These are phyloP conservation scores for Trichoderma semiorbis DNA, from an alignment of 2,329 filamentous ascomycete species.

Conservation along the genomic window DNA sequence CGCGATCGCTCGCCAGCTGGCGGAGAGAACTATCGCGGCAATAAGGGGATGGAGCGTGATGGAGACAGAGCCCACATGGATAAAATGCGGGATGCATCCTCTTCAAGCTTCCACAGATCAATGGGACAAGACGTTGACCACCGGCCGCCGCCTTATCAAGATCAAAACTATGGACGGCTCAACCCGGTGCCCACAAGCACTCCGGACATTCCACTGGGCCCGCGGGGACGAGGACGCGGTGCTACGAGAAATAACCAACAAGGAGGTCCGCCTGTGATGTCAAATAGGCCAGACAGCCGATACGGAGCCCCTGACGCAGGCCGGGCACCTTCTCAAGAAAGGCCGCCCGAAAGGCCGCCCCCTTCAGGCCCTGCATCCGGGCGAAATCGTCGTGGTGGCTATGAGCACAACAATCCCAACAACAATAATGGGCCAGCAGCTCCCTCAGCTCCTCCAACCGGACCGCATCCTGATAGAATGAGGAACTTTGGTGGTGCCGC, in stretches of 20 bases:
- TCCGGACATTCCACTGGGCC: conserved; percentile 52
- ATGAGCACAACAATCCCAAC: conserved; percentile 34
- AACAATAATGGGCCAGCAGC: conserved; percentile 32
- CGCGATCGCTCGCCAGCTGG: conserved; percentile 32
- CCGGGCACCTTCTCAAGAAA: conserved; percentile 46
- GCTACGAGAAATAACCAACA: conserved; percentile 37
- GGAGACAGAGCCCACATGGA: conserved; percentile 31
- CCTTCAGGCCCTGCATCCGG: conserved; percentile 53
- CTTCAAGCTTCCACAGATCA: conserved; percentile 35
- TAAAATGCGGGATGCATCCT: conserved; percentile 38
- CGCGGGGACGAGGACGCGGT: conserved; percentile 49
- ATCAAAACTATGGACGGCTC: conserved; percentile 61
- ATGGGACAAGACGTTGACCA: conserved; percentile 48
- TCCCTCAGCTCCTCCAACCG: conserved; percentile 27
- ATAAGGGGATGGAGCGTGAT: conserved; percentile 41
- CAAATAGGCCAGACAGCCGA: conserved; percentile 42
- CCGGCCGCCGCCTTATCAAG: conserved; percentile 50
- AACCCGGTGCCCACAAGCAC: conserved; percentile 49
- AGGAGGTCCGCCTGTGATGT: conserved; percentile 34
- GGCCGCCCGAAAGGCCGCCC: conserved; percentile 33
- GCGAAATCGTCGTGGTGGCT: conserved; percentile 44
- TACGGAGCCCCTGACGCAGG: conserved; percentile 40
- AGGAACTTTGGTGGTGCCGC: conserved; percentile 35
- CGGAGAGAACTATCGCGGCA: conserved; percentile 30
- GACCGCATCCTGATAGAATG: conserved; percentile 41